Evolutionary conservation across 2,329 filamentous ascomycete genomes (phyloP).

Genomic region (Verticillium longisporum): DNA sequence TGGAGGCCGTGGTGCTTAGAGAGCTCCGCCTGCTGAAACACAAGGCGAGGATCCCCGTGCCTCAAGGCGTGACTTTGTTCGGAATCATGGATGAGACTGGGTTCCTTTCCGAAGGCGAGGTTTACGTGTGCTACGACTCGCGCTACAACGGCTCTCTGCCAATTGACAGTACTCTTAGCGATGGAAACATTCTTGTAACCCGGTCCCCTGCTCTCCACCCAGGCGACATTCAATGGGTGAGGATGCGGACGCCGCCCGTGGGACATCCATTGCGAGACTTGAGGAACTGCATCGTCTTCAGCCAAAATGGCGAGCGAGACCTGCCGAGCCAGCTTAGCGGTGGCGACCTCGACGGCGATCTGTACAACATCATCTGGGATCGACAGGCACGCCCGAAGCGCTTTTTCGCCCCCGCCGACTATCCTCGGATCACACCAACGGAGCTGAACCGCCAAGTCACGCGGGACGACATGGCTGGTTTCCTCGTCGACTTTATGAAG

Average conservation of each 20-base stretch:
- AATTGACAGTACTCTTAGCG: slow-evolving; percentile 20
- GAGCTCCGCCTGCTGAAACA: slow-evolving; percentile 72
- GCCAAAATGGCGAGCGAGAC: slow-evolving; percentile 62
- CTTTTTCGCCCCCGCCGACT: slow-evolving; percentile 58
- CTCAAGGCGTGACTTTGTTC: slow-evolving; percentile 67
- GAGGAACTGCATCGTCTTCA: slow-evolving; percentile 74
- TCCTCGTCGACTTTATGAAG: slow-evolving; percentile 74
- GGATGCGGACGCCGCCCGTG: slow-evolving; percentile 52
- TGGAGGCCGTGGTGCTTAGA: slow-evolving; percentile 64
- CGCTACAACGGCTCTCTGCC: slow-evolving; percentile 5
- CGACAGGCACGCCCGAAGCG: slow-evolving; percentile 31
- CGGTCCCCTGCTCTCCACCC: slow-evolving; percentile 77
- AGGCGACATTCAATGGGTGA: slow-evolving; percentile 66
- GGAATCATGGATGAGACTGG: slow-evolving; percentile 80
- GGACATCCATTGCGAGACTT: slow-evolving; percentile 55
- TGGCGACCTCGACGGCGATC: slow-evolving; percentile 78
- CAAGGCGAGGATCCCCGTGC: slow-evolving; percentile 66
- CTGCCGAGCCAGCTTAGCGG: slow-evolving; percentile 73
- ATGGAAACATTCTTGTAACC: slow-evolving; percentile 55
- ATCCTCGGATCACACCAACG: slow-evolving; percentile 49
- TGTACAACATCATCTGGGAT: slow-evolving; percentile 77
- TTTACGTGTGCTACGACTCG: slow-evolving; percentile 56
- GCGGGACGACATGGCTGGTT: slow-evolving; percentile 64
- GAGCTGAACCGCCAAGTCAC: slow-evolving; percentile 56
- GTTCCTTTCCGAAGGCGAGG: slow-evolving; percentile 56